Evolutionary conservation across 2,329 filamentous ascomycete genomes (phyloP).

Genomic region (Colletotrichum scovillei): DNA sequence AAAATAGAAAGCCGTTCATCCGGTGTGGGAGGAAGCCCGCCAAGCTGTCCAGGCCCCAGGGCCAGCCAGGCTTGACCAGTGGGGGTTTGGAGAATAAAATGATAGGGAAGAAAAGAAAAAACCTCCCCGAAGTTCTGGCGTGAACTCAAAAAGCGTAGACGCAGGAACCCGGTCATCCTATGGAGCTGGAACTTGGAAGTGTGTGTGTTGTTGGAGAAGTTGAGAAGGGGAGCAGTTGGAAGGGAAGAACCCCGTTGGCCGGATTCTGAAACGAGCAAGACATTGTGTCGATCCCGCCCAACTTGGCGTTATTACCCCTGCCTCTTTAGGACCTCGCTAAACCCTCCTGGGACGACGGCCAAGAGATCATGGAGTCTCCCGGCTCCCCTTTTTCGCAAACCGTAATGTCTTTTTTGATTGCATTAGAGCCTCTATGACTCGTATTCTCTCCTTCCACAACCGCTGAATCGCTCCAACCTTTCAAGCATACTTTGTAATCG

Average conservation of each 20-base stretch:
- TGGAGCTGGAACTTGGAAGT: no score
- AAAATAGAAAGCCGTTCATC: conserved; percentile 9
- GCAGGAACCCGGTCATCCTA: background rate
- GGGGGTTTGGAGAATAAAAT: background rate
- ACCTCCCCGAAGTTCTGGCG: background rate
- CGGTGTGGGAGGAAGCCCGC: background rate
- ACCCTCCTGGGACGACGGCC: background rate
- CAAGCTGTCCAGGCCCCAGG: no score
- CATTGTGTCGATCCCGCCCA: conserved; percentile 17
- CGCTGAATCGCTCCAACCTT: background rate
- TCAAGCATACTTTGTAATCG: background rate
- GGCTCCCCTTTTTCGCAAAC: background rate
- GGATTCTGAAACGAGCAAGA: conserved; percentile 28
- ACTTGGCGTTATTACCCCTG: conserved; percentile 4
- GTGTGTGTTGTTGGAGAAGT: background rate
- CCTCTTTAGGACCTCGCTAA: background rate
- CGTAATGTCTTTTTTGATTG: conserved; percentile 28
- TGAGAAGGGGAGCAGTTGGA: background rate
- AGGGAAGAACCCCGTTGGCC: conserved; percentile 3
- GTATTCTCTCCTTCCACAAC: background rate
- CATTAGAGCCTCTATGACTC: conserved; percentile 20
- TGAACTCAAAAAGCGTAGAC: background rate
- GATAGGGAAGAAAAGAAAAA: background rate
- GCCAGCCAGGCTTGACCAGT: background rate
- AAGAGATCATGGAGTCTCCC: conserved; percentile 11